Evolutionary conservation across 306 rosid genomes (phyloP).

Genomic region (Astragalus membranaceus): DNA sequence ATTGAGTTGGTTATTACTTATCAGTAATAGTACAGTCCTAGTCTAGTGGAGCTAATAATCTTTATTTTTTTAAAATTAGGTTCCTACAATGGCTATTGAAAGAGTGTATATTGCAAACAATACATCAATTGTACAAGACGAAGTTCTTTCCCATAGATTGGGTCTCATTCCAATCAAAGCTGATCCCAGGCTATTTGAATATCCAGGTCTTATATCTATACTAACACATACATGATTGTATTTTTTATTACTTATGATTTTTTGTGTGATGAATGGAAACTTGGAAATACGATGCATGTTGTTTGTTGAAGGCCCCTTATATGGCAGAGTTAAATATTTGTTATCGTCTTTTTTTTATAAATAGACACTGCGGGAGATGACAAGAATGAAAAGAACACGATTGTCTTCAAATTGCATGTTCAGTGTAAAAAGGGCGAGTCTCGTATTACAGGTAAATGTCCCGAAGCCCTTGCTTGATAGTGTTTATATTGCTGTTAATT

Average conservation of each 20-base stretch:
- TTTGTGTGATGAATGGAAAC: background rate
- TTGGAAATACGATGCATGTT: background rate
- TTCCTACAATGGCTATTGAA: conserved; percentile 99
- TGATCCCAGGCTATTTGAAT: conserved; percentile 88
- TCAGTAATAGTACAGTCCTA: background rate
- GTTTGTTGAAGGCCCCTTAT: background rate
- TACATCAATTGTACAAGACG: conserved; percentile 83
- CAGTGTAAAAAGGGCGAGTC: conserved; percentile 34
- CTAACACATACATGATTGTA: background rate
- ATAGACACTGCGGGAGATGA: conserved; percentile 52
- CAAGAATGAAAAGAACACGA: conserved; percentile 72
- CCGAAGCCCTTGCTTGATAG: background rate
- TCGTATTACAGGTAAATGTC: conserved; percentile 56
- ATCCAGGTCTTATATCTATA: conserved; percentile 53
- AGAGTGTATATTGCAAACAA: conserved; percentile 79
- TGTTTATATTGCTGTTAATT: background rate
- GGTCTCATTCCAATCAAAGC: conserved; percentile 81
- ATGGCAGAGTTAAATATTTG: conserved; percentile 4
- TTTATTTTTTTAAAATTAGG: conserved; percentile 32
- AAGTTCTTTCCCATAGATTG: conserved; percentile 93
- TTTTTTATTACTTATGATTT: background rate
- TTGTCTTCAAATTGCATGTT: conserved; percentile 78
- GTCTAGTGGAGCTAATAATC: background rate
- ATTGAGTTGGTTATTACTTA: background rate
- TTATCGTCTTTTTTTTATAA: conserved; percentile 4